Percentiles rank a stretch among this genome's conserved stretches.
Conservation (phyloP, 306 rosid genomes). For the Trifolium repens region DNA sequence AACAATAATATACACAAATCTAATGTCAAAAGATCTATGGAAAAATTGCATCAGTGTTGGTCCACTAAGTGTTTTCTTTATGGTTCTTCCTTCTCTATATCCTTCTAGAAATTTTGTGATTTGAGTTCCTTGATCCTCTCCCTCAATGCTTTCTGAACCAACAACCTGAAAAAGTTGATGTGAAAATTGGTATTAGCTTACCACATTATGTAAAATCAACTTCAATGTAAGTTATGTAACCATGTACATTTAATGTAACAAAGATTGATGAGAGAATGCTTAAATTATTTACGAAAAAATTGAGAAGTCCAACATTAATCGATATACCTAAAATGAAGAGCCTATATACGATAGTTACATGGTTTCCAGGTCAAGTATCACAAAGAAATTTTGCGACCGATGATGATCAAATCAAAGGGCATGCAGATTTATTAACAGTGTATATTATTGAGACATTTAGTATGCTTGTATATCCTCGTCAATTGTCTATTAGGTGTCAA, state of each 20-base stretch:
- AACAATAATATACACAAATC: conserved; percentile 67
- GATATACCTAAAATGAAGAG: not conserved
- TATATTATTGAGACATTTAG: conserved; percentile 30
- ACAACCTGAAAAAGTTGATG: conserved; percentile 59
- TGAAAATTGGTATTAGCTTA: not conserved
- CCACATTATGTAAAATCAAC: conserved; percentile 6
- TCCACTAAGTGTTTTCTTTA: conserved; percentile 55
- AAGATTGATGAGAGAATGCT: not conserved
- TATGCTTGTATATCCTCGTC: conserved; percentile 6
- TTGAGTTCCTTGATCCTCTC: conserved; percentile 74
- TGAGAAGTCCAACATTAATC: not conserved
- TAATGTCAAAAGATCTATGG: conserved; percentile 61
- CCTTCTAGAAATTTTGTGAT: conserved; percentile 77
- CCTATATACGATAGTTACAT: not conserved
- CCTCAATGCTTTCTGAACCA: conserved; percentile 73
- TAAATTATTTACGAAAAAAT: not conserved
- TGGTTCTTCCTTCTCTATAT: conserved; percentile 78
- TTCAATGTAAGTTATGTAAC: not conserved
- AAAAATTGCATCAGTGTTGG: conserved; percentile 55
- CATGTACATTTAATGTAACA: not conserved
- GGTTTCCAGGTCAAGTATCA: conserved; percentile 18
- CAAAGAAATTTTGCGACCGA: not conserved
- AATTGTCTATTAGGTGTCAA: not conserved
- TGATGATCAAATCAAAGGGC: not conserved
- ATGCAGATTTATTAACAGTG: not conserved